Conservation (phyloP, 1,284 basidiomycete genomes). For the Leccinum fallax region DNA sequence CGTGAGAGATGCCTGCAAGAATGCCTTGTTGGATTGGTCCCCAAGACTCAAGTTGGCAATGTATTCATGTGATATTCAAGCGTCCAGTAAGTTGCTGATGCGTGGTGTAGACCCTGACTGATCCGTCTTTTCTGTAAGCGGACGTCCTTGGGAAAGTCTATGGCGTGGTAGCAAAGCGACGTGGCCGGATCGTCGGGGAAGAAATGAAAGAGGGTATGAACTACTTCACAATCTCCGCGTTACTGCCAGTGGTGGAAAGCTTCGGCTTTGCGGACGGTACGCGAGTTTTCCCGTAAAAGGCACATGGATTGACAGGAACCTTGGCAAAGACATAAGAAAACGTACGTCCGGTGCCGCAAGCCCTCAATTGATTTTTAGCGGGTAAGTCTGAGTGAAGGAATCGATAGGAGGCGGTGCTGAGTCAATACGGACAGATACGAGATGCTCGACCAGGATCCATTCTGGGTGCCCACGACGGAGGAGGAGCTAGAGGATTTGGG, state of each 20-base stretch:
- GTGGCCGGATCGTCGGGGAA: constrained; percentile 92
- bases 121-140: constrained; percentile 49
- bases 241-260: constrained; percentile 95
- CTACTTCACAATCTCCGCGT: constrained; percentile 90
- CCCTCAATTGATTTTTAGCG: constrained; percentile 95
- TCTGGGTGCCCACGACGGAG: constrained; percentile 98
- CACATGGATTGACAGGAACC: constrained; percentile 10
- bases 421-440: constrained; percentile 62
- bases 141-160: constrained; percentile 99
- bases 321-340: constrained; percentile 80
- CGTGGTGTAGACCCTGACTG: constrained; percentile 4
- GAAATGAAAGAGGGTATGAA: constrained; percentile 99
- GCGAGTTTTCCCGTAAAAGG: constrained; percentile 11
- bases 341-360: constrained; percentile 95
- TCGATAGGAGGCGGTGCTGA: constrained; percentile 19
- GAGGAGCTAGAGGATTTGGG: constrained; percentile 98
- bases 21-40: constrained; percentile 95
- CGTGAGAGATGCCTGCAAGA: constrained; percentile 87
- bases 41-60: constrained; percentile 96
- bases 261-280: constrained; percentile 97
- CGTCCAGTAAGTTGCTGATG: constrained; percentile 72
- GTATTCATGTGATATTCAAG: constrained; percentile 99
- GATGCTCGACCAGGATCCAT: constrained; percentile 91
- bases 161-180: constrained; percentile 88
- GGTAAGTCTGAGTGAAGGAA: constrained; percentile 49